Evolutionary conservation across 2,329 filamentous ascomycete species (phyloP), one percentile per base, ranked within the genome.

Genomic region (Hypoxylon sp.): DNA sequence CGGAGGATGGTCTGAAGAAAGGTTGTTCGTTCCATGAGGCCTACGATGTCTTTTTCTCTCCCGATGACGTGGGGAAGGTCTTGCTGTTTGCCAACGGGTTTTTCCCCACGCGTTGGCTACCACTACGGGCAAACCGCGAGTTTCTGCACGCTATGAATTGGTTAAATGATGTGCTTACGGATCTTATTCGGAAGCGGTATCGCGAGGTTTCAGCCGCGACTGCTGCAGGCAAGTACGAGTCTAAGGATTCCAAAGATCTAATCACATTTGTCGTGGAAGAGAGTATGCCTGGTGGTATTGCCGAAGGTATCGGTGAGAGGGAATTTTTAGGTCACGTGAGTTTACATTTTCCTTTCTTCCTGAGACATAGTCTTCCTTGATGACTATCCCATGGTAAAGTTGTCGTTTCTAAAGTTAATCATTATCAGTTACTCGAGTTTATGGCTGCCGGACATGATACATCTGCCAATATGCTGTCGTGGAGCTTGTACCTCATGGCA

Each of bases 391-490:
- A 22, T 10, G 8, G 17, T 44, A 17, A 44, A 19, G 8, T 11
- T 19, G 19, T 44, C 3, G 39, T 44, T 22, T 17, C n/a, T 44
- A 22, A 44, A 11, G 58, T 51, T 63, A 50, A 63, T 5, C 3
- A 17, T 33, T 3, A 31, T 22, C 33, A 67, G 57, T 35, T 72
- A 4, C 63, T 70, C 0, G 31, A 66, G 33, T 70, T 72, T 26
- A 68, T 72, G 56, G 59, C 51, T 5, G 70, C 62, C 3, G 70
- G 67, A 0, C 62, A 68, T 9, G 67, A 72, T n/a, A 72, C 70
- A 10, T 68, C 64, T 14, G 54, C 65, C 19, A 68, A 61, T 13
- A 58, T 65, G 52, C 58, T 72, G 10, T 65, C 70, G 5, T 72
- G 67, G 70, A 67, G 65, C 22, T 14, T 54, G 3, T 65, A 65